Base-by-base conservation (phyloP, 495 filamentous ascomycete species). In the Hyphodiscus hymeniophilus region DNA sequence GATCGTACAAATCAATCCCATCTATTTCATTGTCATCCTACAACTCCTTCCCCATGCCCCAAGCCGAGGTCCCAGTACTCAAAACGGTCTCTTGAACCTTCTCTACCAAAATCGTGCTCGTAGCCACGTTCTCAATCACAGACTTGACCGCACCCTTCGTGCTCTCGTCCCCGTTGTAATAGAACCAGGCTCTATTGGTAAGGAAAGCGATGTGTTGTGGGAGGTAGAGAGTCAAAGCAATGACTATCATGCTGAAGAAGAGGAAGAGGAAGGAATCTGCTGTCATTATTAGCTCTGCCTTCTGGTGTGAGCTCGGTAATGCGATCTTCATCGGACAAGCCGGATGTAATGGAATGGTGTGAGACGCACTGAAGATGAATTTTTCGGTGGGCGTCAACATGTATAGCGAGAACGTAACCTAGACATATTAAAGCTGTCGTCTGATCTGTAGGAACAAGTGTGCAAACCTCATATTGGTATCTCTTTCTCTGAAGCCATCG, bases 221-320 rank as follows among this genome's bases (percentile, higher is more conserved):
- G 16, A 98, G 84, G 70, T 98, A 98, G 50, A 97, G 77, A 35
- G 84, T 84, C 54, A 79, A 79, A 47, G 85, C 92, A 57, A 89
- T 84, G 51, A 89, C 74, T 59, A 94, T 78, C 73, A 97, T 82
- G 55, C 79, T 80, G 65, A 87, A 65, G 59, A 94, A 80, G 57
- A 94, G 80, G 67, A 98, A 89, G 60, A 95, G 73, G 62, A 95
- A 75, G 8, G 86, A 89, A 73, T 95, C 92, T 98, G 21, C 28
- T 26, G 45, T 15, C 32, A 36, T 15, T 11, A 16, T 23, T 12
- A n/a, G 36, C 11, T 11, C 11, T 40, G 18, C 11, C 12, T 32
- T 24, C 13, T 10, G 18, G 3, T 15, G 12, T 11, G n/a, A n/a
- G 6, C 3, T 28, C 16, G 21, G 22, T 13, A n/a, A 42, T 16